Evolutionary conservation across 495 filamentous ascomycete species (phyloP), one percentile per base, ranked within the genome.

Genomic region (Talaromyces wortmannii): DNA sequence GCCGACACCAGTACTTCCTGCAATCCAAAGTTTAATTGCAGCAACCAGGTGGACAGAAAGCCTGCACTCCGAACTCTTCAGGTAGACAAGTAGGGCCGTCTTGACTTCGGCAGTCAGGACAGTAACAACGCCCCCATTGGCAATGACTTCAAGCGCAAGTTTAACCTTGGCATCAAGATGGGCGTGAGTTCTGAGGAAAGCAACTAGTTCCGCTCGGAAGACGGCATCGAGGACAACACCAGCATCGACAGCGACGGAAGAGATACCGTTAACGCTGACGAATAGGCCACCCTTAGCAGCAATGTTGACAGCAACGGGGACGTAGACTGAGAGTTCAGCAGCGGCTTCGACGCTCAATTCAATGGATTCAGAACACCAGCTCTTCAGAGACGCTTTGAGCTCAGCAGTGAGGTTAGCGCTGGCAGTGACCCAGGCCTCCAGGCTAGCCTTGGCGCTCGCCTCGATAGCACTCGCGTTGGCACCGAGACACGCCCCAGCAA

Each of bases 201-300:
- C 56, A 43, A 57, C 50, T 15, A 77, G 66, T 45, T 66, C 58
- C 50, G 63, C 30, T 62, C 72, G 70, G 15, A 62, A 58, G 16
- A 61, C 63, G 40, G 58, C 57, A 52, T 58, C 67, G 45, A 77
- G 66, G 50, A 72, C 63, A 11, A 73, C 67, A 51, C 61, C 63
- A 13, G 59, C 57, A 13, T 64, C 62, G 47, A 61, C 36, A 31
- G 64, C 53, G 11, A 55, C 53, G 54, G 74, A 69, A 6, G 42
- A 12, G 55, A 77, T 72, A 68, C 73, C 73, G 10, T 75, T 71
- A 18, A 75, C 16, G 36, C 64, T 73, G 31, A 75, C 71, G 46
- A 65, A 67, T 42, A 75, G 63, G 8, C 67, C 63, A 33, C 65
- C 69, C 63, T 72, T 61, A 49, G 72, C 70, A 43, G 72, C 70